phyloP scores from a whole-genome alignment of 2,329 filamentous ascomycete genomes.

The Periconia digitata region DNA sequence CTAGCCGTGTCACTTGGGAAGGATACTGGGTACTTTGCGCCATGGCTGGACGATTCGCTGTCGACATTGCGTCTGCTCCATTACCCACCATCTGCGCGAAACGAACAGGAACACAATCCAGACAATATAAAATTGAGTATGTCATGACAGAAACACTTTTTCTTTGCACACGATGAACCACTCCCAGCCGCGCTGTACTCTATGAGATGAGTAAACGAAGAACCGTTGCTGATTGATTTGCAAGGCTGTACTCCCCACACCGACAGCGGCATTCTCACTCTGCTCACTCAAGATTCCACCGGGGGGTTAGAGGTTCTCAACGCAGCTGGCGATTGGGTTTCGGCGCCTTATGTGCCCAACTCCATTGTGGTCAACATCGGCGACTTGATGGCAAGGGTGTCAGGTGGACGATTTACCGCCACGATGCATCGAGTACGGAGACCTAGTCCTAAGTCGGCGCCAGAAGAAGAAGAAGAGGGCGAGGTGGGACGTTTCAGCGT shows the following conservation, averaged over 20 bases:
- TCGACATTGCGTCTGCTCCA: slow-evolving; percentile 50
- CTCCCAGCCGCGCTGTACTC: too few relatives aligned
- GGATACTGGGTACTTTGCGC: slow-evolving; percentile 42
- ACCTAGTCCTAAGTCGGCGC: slow-evolving; percentile 14
- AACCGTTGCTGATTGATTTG: background rate
- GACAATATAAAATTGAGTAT: slow-evolving; percentile 22
- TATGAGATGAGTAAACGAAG: background rate
- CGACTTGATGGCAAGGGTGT: slow-evolving; percentile 47
- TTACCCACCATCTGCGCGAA: slow-evolving; percentile 42
- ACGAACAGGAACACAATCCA: slow-evolving; percentile 6
- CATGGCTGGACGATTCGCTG: slow-evolving; percentile 46
- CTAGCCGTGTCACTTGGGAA: slow-evolving; percentile 46
- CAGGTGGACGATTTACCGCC: slow-evolving; percentile 47
- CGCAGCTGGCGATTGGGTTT: slow-evolving; percentile 45
- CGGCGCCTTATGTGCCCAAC: slow-evolving; percentile 45
- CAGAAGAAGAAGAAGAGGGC: background rate
- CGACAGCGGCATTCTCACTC: slow-evolving; percentile 52
- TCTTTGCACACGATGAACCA: too few relatives aligned
- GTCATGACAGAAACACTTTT: background rate
- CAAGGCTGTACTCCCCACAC: slow-evolving; percentile 43
- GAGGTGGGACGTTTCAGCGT: slow-evolving; percentile 44
- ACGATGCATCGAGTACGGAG: slow-evolving; percentile 49
- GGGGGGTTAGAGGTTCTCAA: slow-evolving; percentile 53
- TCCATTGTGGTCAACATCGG: slow-evolving; percentile 51
- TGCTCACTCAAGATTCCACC: slow-evolving; percentile 51